Base-by-base conservation (phyloP, 2,329 filamentous ascomycete species). In the Trichoderma brevicompactum region DNA sequence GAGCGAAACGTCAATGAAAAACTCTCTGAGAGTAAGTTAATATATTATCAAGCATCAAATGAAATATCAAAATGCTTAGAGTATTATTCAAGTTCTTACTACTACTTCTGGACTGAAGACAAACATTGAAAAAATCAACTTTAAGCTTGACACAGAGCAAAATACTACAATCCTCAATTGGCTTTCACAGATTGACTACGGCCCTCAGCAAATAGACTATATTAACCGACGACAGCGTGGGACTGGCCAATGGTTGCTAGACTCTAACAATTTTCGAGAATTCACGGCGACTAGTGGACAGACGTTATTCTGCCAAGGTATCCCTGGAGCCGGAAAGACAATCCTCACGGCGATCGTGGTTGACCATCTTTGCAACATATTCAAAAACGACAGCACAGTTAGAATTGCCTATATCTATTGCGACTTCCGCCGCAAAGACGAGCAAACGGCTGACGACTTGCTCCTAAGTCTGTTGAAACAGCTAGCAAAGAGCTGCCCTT, bases 261-360 rank as follows among this genome's bases (percentile, higher is more conserved):
- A 79, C 3, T 80, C 79, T 0, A 5, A 5, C 0, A 73, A 79
- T 43, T 82, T 74, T 66, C 32, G 62, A 10, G 34, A 19, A 1
- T 82, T 78, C 80, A 3, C 76, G 1, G 9, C 54, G 0, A 50
- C 44, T 0, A 28, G 65, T 0, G 68, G 68, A 0, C 66, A 74
- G 38, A 79, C 72, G 0, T 66, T 85, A 0, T 82, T 81, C 66
- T 85, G 80, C 66, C 76, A 75, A 2, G 81, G 81, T 0, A 80
- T 82, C 12, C 80, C 80, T 0, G 81, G 82, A 3, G 78, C 81
- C 0, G 81, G 82, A 3, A 85, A 84, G 70, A 84, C 81, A 0
- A 80, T 82, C 5, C 56, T 81, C 0, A 71, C 79, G 0, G 76
- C 80, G 0, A 76, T 79, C 12, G 74, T 80, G 0, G 68, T 84